phyloP scores from a whole-genome alignment of 495 filamentous ascomycete genomes.

The Lindgomyces ingoldianus region DNA sequence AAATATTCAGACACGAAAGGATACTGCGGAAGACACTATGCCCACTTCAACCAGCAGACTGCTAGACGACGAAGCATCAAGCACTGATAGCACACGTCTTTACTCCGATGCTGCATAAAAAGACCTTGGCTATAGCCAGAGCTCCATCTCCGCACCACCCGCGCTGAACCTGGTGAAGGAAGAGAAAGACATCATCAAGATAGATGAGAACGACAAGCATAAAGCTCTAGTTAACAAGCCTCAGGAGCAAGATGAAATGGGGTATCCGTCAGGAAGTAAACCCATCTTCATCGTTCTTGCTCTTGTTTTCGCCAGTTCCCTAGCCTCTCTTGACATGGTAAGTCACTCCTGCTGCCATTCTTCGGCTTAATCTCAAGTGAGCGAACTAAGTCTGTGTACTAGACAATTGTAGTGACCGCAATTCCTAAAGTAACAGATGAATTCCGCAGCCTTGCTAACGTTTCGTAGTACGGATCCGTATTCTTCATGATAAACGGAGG shows the following conservation, averaged over 20 bases:
- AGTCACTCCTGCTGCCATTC: not conserved
- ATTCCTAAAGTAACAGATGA: conserved; percentile 35
- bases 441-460: conserved; percentile 25
- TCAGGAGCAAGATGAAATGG: not conserved
- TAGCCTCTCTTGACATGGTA: not conserved
- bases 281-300: not conserved
- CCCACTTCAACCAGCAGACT: not conserved
- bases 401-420: conserved; percentile 34
- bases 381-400: no score
- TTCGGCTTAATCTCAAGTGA: no score
- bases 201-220: not conserved
- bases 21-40: not conserved
- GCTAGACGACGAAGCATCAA: not conserved
- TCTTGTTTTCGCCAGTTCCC: not conserved
- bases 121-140: no score
- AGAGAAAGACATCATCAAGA: not conserved
- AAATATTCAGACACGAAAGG: not conserved
- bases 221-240: not conserved
- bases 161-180: not conserved
- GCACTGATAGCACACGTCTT: not conserved
- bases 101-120: not conserved
- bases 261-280: not conserved
- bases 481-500: conserved; percentile 44
- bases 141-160: no score
- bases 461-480: conserved; percentile 30